These are phyloP conservation scores for Boletus rufocinnamomeus DNA, from an alignment of 768 basidiomycete species.

Conservation along the genomic window DNA sequence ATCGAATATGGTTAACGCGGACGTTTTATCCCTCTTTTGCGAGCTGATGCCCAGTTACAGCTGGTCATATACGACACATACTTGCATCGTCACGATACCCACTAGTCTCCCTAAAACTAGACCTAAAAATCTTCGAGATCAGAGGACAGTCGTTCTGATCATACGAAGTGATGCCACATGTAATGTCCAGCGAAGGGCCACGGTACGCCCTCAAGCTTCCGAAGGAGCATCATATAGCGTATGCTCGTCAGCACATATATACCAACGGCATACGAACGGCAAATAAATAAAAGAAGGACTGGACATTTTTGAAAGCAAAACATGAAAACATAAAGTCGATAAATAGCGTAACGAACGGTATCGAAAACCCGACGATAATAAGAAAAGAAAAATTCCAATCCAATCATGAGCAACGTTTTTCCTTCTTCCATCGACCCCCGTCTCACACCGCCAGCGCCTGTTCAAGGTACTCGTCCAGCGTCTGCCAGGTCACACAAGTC, in stretches of 20 bases:
- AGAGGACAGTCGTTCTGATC: too few relatives aligned
- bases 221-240: background rate
- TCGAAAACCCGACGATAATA: background rate
- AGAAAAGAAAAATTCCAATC: background rate
- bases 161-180: too few relatives aligned
- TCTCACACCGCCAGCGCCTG: constrained; percentile 25
- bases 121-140: too few relatives aligned
- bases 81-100: too few relatives aligned
- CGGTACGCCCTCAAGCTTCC: too few relatives aligned
- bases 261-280: background rate
- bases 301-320: background rate
- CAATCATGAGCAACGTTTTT: background rate
- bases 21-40: too few relatives aligned
- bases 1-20: too few relatives aligned
- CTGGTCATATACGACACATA: too few relatives aligned
- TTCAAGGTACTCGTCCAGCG: constrained; percentile 34
- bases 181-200: too few relatives aligned
- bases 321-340: constrained; percentile 9
- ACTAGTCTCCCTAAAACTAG: too few relatives aligned
- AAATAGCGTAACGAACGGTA: constrained; percentile 17
- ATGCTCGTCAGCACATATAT: too few relatives aligned
- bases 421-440: background rate
- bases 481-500: constrained; percentile 15
- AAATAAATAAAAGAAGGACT: background rate
- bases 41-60: too few relatives aligned